Conservation (phyloP, 2,329 filamentous ascomycete species). For the Penicillium freii region DNA sequence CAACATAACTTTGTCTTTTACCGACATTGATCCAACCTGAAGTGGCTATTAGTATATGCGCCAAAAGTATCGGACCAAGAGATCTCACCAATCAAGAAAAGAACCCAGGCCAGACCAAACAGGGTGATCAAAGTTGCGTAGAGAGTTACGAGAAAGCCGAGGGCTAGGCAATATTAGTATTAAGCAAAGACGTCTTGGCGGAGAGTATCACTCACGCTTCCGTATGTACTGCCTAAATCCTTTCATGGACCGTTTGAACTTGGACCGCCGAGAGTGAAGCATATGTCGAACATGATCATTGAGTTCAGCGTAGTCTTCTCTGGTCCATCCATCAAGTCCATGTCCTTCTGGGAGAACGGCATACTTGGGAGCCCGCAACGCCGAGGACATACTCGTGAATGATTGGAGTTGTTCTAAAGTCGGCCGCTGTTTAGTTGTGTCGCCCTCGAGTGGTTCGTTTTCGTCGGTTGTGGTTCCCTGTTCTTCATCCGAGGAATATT, state of each 20-base stretch:
- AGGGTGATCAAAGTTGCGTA: conserved; percentile 81
- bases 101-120: conserved; percentile 82
- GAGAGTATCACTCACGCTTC: conserved; percentile 54
- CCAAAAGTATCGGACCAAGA: background rate
- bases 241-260: conserved; percentile 74
- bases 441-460: conserved; percentile 22
- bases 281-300: conserved; percentile 87
- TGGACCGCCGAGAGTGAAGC: conserved; percentile 75
- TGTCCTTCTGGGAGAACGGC: conserved; percentile 76
- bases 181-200: background rate
- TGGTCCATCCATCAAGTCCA: conserved; percentile 70
- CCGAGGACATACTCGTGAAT: conserved; percentile 63
- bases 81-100: conserved; percentile 73
- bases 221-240: conserved; percentile 78
- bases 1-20: conserved; percentile 64
- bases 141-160: conserved; percentile 79
- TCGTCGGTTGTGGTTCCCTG: conserved; percentile 30
- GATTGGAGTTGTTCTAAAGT: conserved; percentile 33
- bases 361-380: conserved; percentile 68
- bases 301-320: conserved; percentile 70
- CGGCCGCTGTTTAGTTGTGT: conserved; percentile 28
- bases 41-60: background rate
- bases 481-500: conserved; percentile 36
- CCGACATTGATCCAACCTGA: conserved; percentile 77
- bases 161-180: conserved; percentile 45